phyloP scores from a whole-genome alignment of 2,329 filamentous ascomycete species.

The Venturia oleaginea region DNA sequence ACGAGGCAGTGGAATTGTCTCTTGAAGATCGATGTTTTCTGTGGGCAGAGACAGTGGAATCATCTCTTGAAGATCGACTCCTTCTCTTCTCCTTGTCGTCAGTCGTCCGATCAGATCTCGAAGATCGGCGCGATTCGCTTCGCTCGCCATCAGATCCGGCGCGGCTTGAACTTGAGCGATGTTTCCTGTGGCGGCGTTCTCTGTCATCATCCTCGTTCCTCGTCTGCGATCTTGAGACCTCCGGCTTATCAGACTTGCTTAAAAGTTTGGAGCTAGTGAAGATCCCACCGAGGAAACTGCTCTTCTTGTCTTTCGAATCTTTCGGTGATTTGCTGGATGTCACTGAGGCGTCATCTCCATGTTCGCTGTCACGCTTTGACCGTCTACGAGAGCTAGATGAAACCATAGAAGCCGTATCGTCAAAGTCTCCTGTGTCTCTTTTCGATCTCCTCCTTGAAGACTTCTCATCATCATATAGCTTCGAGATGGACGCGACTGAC shows the following conservation, averaged over 20 bases:
- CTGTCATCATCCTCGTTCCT: conserved; percentile 33
- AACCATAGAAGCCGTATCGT: conserved; percentile 2
- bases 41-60: conserved; percentile 17
- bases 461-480: conserved; percentile 25
- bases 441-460: conserved; percentile 28
- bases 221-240: conserved; percentile 18
- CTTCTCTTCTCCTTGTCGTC: conserved; percentile 32
- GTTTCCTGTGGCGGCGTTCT: conserved; percentile 33
- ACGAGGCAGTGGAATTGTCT: conserved; percentile 17
- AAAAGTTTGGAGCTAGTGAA: conserved; percentile 32
- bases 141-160: conserved; percentile 25
- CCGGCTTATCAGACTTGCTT: conserved; percentile 25
- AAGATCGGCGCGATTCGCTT: conserved; percentile 22
- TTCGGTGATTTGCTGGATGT: conserved; percentile 12
- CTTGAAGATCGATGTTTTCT: conserved; percentile 17
- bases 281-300: conserved; percentile 36
- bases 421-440: conserved; percentile 16
- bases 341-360: conserved; percentile 7
- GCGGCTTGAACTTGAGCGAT: conserved; percentile 31
- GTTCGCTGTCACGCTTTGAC: conserved; percentile 22
- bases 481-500: conserved; percentile 16
- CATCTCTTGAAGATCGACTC: conserved; percentile 20
- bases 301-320: conserved; percentile 33
- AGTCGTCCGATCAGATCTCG: conserved; percentile 19
- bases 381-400: conserved; percentile 17